A percentile compares a stretch with the other conserved stretches of the same genome.
Conservation (phyloP, 495 filamentous ascomycete species). For the Neurospora sp. region DNA sequence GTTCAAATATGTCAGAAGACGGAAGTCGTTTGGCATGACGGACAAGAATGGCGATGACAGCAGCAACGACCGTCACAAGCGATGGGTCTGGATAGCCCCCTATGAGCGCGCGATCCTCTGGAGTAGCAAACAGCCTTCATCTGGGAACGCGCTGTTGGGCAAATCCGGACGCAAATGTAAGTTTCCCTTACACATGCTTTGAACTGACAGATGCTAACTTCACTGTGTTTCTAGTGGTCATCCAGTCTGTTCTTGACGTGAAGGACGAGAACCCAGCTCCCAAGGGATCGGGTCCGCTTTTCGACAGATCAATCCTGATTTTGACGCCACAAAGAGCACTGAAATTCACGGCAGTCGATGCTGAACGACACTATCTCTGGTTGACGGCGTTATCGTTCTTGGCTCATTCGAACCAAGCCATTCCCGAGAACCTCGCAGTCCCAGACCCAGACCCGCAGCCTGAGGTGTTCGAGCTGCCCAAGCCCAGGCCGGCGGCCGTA, state of each 20-base stretch:
- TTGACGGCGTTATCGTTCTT: constrained; percentile 89
- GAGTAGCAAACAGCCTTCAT: constrained; percentile 95
- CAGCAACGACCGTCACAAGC: constrained; percentile 70
- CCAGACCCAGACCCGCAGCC: constrained; percentile 42
- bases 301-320: constrained; percentile 92
- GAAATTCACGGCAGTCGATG: constrained; percentile 80
- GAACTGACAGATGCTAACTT: background rate
- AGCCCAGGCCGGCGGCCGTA: constrained; percentile 16
- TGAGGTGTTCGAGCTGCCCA: constrained; percentile 37
- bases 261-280: constrained; percentile 88
- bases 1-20: constrained; percentile 93
- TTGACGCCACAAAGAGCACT: constrained; percentile 87
- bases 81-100: constrained; percentile 97
- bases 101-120: constrained; percentile 95
- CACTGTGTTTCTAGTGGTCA: constrained; percentile 52
- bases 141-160: constrained; percentile 77
- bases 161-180: constrained; percentile 94
- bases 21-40: constrained; percentile 81
- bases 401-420: constrained; percentile 68
- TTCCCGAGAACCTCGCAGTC: constrained; percentile 55
- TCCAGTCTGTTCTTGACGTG: constrained; percentile 94
- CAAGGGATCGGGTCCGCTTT: constrained; percentile 54
- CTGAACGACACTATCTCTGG: constrained; percentile 92
- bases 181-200: constrained; percentile 21
- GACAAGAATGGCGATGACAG: constrained; percentile 52